Conservation (phyloP, 225 moss, liverwort and hornwort genomes). For the Takakia lepidozioides region DNA sequence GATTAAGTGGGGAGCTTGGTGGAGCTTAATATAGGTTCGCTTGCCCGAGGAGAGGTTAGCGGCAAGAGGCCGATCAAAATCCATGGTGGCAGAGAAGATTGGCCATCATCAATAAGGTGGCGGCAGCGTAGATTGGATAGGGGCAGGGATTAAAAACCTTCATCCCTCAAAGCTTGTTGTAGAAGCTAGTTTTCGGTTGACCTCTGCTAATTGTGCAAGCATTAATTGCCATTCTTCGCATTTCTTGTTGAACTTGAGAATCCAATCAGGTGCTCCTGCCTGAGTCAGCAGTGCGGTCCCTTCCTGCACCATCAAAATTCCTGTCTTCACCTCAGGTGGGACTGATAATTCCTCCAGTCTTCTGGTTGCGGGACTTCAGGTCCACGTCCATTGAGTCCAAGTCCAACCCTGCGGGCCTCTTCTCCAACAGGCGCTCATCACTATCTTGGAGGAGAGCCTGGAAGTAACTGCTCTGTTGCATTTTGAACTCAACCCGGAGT, state of each 20-base stretch:
- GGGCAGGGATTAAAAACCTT: too few relatives aligned
- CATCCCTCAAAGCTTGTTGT: too few relatives aligned
- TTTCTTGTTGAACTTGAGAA: slow-evolving; percentile 25
- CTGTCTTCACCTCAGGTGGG: slow-evolving; percentile 45
- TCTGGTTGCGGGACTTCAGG: slow-evolving; percentile 13
- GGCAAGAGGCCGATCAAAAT: too few relatives aligned
- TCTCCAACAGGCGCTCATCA: slow-evolving; percentile 28
- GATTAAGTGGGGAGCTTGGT: too few relatives aligned
- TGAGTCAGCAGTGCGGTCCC: slow-evolving; percentile 32
- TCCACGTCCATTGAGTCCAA: slow-evolving; percentile 43
- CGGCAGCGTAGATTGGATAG: too few relatives aligned
- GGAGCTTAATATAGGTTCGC: too few relatives aligned
- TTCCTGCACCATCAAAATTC: slow-evolving; percentile 53
- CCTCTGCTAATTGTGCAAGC: slow-evolving; percentile 35
- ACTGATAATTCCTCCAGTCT: slow-evolving; percentile 7
- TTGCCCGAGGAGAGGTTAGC: too few relatives aligned
- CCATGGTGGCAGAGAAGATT: too few relatives aligned
- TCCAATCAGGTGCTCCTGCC: slow-evolving; percentile 32
- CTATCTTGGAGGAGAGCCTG: slow-evolving; percentile 35
- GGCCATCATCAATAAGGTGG: too few relatives aligned
- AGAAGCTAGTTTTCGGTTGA: too few relatives aligned
- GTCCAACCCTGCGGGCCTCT: slow-evolving; percentile 40
- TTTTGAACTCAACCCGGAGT: slow-evolving; percentile 51
- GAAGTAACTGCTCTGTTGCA: slow-evolving; percentile 35
- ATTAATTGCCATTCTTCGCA: slow-evolving; percentile 35